Conservation (phyloP, 2,329 filamentous ascomycete genomes). For the Microcyclospora tardicrescens region DNA sequence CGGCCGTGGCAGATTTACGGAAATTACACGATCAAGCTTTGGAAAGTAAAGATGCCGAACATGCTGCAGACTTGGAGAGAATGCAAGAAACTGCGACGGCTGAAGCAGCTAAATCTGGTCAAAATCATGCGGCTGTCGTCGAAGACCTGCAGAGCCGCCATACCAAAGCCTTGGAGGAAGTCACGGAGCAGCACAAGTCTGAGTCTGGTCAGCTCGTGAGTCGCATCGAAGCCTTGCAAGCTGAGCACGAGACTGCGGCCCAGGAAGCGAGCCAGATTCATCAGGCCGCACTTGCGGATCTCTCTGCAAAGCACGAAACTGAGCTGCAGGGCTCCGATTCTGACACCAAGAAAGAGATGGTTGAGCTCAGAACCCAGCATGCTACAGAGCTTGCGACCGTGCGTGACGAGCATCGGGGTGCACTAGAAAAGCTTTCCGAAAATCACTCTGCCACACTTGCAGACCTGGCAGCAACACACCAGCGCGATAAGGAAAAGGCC, state of each 20-base stretch:
- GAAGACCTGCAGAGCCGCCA: neutral
- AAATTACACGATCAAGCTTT: neutral
- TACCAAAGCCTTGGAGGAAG: neutral
- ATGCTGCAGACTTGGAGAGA: neutral
- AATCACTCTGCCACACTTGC: neutral
- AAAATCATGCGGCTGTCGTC: neutral
- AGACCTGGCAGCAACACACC: neutral
- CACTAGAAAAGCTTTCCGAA: too few relatives aligned
- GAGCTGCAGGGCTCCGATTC: neutral
- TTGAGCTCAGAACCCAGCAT: neutral
- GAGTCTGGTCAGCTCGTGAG: slow-evolving; percentile 1
- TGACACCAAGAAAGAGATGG: slow-evolving; percentile 4
- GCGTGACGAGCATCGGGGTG: too few relatives aligned
- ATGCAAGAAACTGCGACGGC: neutral
- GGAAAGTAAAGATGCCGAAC: neutral
- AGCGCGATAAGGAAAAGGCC: neutral
- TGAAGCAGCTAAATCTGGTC: neutral
- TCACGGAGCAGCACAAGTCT: neutral
- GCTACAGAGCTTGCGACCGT: neutral
- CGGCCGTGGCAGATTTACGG: neutral
- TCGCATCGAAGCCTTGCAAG: neutral
- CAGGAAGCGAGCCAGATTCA: neutral
- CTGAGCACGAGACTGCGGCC: slow-evolving; percentile 3
- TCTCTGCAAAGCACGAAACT: slow-evolving; percentile 1
- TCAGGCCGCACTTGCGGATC: slow-evolving; percentile 1